These are phyloP conservation scores for Adansonia digitata DNA, from an alignment of 345 rosid genomes.

Conservation along the genomic window DNA sequence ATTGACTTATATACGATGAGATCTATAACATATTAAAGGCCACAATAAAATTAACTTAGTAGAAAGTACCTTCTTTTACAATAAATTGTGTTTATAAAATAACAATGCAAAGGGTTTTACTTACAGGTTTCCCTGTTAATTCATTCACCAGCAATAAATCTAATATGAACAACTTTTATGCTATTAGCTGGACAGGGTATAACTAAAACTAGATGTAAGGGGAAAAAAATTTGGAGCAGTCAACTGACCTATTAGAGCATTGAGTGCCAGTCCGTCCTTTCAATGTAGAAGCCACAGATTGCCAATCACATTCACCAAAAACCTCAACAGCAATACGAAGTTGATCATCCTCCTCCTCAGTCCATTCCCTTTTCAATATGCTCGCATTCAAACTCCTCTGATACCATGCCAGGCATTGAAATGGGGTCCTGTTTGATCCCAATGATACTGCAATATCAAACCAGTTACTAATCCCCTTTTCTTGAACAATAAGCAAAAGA, in stretches of 20 bases:
- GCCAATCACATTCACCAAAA: conserved; percentile 81
- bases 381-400: conserved; percentile 75
- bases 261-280: conserved; percentile 77
- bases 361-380: conserved; percentile 75
- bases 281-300: conserved; percentile 66
- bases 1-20: not conserved
- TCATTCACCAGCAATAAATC: not conserved
- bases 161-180: not conserved
- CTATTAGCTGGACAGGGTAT: not conserved
- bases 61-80: not conserved
- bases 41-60: not conserved
- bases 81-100: not conserved
- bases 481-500: conserved; percentile 51
- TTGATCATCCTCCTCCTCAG: conserved; percentile 73
- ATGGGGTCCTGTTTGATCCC: conserved; percentile 83
- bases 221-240: not conserved
- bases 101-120: not conserved
- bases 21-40: not conserved
- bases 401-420: conserved; percentile 73
- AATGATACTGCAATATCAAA: conserved; percentile 55
- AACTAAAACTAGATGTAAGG: not conserved
- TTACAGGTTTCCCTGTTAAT: not conserved
- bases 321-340: conserved; percentile 67
- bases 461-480: conserved; percentile 64
- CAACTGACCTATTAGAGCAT: conserved; percentile 82